Evolutionary conservation across 2,329 filamentous ascomycete genomes (phyloP), one percentile per base, ranked within the genome.

Genomic region (Hypoxylon sp.): DNA sequence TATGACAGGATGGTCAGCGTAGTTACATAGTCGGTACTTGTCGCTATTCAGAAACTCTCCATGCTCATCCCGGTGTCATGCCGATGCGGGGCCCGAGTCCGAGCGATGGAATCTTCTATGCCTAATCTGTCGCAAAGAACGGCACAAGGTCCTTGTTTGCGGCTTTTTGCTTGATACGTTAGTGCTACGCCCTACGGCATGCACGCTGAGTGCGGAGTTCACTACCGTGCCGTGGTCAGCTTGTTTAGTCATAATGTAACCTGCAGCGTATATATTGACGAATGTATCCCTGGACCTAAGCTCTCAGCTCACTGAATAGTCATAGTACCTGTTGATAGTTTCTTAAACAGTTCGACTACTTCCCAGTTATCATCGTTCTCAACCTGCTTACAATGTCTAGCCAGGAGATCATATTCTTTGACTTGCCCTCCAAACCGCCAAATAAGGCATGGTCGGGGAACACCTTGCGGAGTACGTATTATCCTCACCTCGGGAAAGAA

Each of bases 401-500:
- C 48, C 56, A 68, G 2, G 65, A 80, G 44, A 79, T 89, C 36
- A 78, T 85, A 7, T 75, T 92, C 1, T 91, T 87, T 69, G 90
- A 92, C 74, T 76, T 92, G 2, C 85, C 89, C 2, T 87, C 81
- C 76, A 84, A 81, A 73, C 77, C 79, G 18, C 79, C 79, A 14
- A 75, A 79, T 38, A 78, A 77, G 6, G 73, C 79, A 52, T 92
- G 90, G 90, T 90, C 89, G 1, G 78, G 86, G 46, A 93, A 92
- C 74, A 85, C 89, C 0, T 92, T 89, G 89, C 92, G 90, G 78
- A 87, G 89, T 90, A 78, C 71, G 76, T 75, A 11, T 40, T 26
- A 28, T 24, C 16, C 5, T n/a, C 36, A 33, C 8, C 11, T 30
- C 40, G 4, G 8, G 42, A 26, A 33, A 24, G 30, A 7, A 30